These are phyloP conservation scores for Rhodotorula sp. DNA, from an alignment of 1,284 basidiomycete species.

Conservation along the genomic window DNA sequence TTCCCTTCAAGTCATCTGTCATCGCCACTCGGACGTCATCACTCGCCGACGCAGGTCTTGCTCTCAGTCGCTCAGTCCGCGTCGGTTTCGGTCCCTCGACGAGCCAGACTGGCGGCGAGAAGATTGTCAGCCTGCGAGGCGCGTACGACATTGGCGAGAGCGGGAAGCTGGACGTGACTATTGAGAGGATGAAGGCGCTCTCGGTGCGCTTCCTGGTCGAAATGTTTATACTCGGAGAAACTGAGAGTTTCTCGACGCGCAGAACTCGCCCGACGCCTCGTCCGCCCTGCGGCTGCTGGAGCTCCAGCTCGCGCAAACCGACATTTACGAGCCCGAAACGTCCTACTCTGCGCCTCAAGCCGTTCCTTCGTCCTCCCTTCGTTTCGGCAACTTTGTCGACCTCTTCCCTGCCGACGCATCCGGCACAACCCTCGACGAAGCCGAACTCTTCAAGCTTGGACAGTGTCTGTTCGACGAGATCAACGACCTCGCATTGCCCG, in stretches of 20 bases:
- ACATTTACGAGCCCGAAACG: slow-evolving; percentile 57
- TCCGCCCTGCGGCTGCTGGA: slow-evolving; percentile 68
- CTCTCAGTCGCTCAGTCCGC: slow-evolving; percentile 82
- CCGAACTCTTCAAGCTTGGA: slow-evolving; percentile 80
- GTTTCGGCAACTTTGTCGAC: slow-evolving; percentile 72
- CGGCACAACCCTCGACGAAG: slow-evolving; percentile 58
- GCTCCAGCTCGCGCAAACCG: slow-evolving; percentile 73
- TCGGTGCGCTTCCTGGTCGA: slow-evolving; percentile 15
- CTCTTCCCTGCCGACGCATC: slow-evolving; percentile 56
- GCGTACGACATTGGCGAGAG: slow-evolving; percentile 7
- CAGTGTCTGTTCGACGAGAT: slow-evolving; percentile 84
- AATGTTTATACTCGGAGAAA: too few species aligned
- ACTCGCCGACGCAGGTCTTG: slow-evolving; percentile 74
- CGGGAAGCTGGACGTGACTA: slow-evolving; percentile 10
- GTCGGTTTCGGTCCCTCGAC: slow-evolving; percentile 83
- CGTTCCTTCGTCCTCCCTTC: slow-evolving; percentile 63
- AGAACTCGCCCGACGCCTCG: slow-evolving; percentile 45
- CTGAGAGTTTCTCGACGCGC: slow-evolving; percentile 24
- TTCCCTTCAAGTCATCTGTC: slow-evolving; percentile 55
- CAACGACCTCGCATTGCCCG: slow-evolving; percentile 61
- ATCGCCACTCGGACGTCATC: slow-evolving; percentile 64
- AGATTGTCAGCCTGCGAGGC: background rate
- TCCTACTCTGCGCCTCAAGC: slow-evolving; percentile 53
- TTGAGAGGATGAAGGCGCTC: slow-evolving; percentile 23
- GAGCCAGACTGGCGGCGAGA: slow-evolving; percentile 52